Evolutionary conservation across 2,329 filamentous ascomycete genomes (phyloP).

Genomic region (Aspergillus sp.): DNA sequence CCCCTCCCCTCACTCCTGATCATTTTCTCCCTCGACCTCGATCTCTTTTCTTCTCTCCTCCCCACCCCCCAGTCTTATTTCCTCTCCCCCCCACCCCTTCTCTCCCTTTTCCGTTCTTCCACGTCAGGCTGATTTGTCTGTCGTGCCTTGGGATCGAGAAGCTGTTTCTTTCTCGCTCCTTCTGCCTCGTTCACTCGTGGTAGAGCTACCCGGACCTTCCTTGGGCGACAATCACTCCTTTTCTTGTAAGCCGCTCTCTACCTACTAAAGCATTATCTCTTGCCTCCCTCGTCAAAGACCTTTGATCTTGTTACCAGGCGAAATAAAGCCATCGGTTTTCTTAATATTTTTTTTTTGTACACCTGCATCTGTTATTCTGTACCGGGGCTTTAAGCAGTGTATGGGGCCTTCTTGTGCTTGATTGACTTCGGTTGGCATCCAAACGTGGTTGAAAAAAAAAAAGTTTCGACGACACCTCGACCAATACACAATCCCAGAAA

Average conservation of each 20-base stretch:
- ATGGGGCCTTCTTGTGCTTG: not conserved
- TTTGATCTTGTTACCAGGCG: not conserved
- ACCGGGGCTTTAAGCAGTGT: not conserved
- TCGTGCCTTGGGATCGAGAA: conserved; percentile 26
- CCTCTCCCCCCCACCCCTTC: conserved; percentile 24
- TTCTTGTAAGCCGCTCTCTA: conserved; percentile 27
- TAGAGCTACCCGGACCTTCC: conserved; percentile 25
- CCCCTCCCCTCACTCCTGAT: conserved; percentile 7
- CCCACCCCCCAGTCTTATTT: conserved; percentile 24
- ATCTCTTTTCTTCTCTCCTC: conserved; percentile 1
- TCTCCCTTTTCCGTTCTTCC: conserved; percentile 19
- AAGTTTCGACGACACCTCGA: conserved; percentile 14
- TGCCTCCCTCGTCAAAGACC: conserved; percentile 5
- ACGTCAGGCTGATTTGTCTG: conserved; percentile 23
- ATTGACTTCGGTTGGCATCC: not conserved
- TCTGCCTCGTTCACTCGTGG: conserved; percentile 39
- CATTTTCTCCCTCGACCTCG: conserved; percentile 7
- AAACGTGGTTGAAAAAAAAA: conserved; percentile 3
- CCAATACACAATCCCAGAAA: conserved; percentile 6
- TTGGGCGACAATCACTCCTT: conserved; percentile 23
- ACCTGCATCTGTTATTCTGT: too few species aligned
- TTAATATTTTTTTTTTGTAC: not conserved
- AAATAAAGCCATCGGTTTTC: not conserved
- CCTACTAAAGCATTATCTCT: conserved; percentile 10
- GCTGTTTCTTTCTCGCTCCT: conserved; percentile 14